Evolutionary conservation across 2,329 filamentous ascomycete species (phyloP), one percentile per base, ranked within the genome.

Genomic region (Tolypocladium endophyticum): DNA sequence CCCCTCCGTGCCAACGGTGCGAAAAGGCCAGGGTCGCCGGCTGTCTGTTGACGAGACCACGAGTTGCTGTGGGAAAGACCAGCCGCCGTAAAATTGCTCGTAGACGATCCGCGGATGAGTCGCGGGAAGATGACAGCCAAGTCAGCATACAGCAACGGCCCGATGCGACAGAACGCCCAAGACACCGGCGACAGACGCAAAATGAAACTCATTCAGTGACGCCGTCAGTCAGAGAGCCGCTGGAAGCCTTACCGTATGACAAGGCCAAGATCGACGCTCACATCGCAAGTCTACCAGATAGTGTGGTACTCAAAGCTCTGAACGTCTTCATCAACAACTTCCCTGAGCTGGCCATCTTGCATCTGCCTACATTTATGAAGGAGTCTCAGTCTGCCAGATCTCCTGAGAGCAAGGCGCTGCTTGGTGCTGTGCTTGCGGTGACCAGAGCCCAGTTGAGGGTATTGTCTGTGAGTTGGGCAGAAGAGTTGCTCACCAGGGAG

Each of bases 301-400:
- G 67, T 0, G 67, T 1, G 1, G 66, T 73, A 2, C 63, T 73
- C 9, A 72, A 72, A 7, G 66, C 70, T 4, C 55, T 74, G 0
- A 71, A 72, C 25, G 64, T 72, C 0, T 74, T 74, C 12, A 72
- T 67, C 7, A 68, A 68, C 41, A 72, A 71, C 12, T 73, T 72
- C 9, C 72, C 72, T 0, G 71, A 74, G 56, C 56, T 74, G 12
- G 64, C 69, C 9, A 68, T 74, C 2, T 60, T 74, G 0, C 71
- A 73, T n/a, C 67, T 72, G 0, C 68, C 71, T 0, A 65, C 69
- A 0, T 71, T 73, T 8, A 66, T 72, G 28, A 60, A 63, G 0
- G 67, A 70, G 6, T 66, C 68, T 7, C 62, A 63, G 7, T 58
- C 63, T 0, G 20, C 43, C 0, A 64, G 65, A 0, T 68, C 66